Evolutionary conservation across 768 basidiomycete genomes (phyloP).

Genomic region (Exidia glandulosa): DNA sequence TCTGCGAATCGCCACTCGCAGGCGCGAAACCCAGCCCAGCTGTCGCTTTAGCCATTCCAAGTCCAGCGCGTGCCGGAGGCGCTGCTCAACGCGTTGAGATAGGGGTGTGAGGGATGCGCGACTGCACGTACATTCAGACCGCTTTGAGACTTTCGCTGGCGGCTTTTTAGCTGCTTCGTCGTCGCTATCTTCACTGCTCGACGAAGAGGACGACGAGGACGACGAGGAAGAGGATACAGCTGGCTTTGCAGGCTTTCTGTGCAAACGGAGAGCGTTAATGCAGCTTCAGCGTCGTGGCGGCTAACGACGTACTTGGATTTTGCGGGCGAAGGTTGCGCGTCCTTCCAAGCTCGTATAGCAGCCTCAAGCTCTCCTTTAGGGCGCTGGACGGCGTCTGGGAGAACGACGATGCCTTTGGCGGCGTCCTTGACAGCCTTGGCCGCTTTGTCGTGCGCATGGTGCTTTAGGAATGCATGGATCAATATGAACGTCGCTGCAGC

Average conservation of each 20-base stretch:
- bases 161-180: neutral
- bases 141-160: neutral
- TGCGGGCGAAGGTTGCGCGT: constrained; percentile 19
- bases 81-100: neutral
- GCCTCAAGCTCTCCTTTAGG: constrained; percentile 42
- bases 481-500: constrained; percentile 59
- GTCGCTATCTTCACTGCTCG: neutral
- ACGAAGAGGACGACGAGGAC: constrained; percentile 14
- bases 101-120: neutral
- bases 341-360: constrained; percentile 58
- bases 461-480: constrained; percentile 61
- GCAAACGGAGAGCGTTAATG: constrained; percentile 3
- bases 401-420: constrained; percentile 46
- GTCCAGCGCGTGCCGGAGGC: neutral
- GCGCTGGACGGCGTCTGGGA: constrained; percentile 41
- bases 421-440: constrained; percentile 68
- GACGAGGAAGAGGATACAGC: constrained; percentile 7
- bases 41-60: neutral
- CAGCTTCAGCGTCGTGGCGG: constrained; percentile 2
- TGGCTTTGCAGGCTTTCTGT: constrained; percentile 5
- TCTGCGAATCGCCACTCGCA: neutral
- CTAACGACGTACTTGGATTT: constrained; percentile 7
- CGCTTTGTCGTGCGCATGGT: constrained; percentile 55
- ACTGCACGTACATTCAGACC: neutral
- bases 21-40: neutral